phyloP scores from a whole-genome alignment of 2,329 filamentous ascomycete genomes.

The Periglandula ipomoeae region DNA sequence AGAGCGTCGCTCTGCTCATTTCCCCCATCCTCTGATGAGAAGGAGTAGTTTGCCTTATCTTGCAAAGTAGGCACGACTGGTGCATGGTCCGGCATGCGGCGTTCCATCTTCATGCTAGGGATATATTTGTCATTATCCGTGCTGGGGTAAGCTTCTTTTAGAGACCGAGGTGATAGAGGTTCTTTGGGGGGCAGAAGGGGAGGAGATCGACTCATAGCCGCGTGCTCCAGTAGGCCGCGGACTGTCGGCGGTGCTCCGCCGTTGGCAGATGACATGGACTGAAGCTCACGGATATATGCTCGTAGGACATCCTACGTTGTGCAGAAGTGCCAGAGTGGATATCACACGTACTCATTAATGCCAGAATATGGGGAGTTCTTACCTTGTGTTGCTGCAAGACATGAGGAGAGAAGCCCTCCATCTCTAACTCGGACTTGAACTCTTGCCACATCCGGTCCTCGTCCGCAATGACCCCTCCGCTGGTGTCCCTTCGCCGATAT shows the following conservation, averaged over 20 bases:
- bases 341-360: not conserved
- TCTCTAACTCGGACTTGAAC: conserved; percentile 48
- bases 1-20: conserved; percentile 26
- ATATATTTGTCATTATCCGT: conserved; percentile 33
- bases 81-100: conserved; percentile 24
- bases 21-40: conserved; percentile 27
- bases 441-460: conserved; percentile 48
- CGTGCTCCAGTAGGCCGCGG: conserved; percentile 42
- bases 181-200: conserved; percentile 10
- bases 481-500: conserved; percentile 32
- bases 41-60: conserved; percentile 23
- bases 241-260: conserved; percentile 39
- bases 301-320: conserved; percentile 43
- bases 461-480: conserved; percentile 27
- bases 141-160: conserved; percentile 25
- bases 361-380: conserved; percentile 13
- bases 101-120: conserved; percentile 28
- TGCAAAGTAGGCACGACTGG: conserved; percentile 19
- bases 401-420: conserved; percentile 47
- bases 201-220: conserved; percentile 19
- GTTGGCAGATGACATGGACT: conserved; percentile 35
- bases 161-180: conserved; percentile 20
- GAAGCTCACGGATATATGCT: conserved; percentile 52
- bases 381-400: conserved; percentile 51
- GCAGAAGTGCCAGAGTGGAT: not conserved